phyloP scores from a whole-genome alignment of 345 rosid genomes.

The Salix brachista region DNA sequence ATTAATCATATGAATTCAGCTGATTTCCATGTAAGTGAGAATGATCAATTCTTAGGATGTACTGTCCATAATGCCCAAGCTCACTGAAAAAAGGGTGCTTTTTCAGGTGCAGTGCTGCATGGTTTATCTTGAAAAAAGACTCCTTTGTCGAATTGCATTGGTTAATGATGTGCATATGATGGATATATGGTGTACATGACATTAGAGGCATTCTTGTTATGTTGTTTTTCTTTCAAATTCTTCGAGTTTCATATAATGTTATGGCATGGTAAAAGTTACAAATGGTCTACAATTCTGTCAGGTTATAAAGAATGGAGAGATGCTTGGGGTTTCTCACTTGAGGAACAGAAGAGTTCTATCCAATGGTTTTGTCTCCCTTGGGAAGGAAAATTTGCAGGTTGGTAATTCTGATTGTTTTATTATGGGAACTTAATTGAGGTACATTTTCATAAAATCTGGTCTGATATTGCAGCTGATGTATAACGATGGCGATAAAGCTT shows the following conservation, averaged over 20 bases:
- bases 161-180: neutral
- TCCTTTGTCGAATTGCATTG: conserved; percentile 1
- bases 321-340: conserved; percentile 98
- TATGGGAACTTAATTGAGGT: conserved; percentile 15
- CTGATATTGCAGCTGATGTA: conserved; percentile 79
- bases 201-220: neutral
- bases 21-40: neutral
- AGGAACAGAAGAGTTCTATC: conserved; percentile 92
- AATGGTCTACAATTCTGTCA: conserved; percentile 28
- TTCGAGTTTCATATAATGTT: neutral
- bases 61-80: neutral
- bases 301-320: conserved; percentile 99
- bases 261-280: neutral
- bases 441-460: conserved; percentile 12
- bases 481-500: conserved; percentile 95
- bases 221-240: neutral
- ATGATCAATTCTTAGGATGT: neutral
- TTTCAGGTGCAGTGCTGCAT: neutral
- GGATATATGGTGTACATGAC: neutral
- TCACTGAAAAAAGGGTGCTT: neutral
- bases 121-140: neutral
- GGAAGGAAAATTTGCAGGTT: conserved; percentile 94
- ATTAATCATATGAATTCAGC: neutral
- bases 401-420: conserved; percentile 20
- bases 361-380: conserved; percentile 86